Conservation (phyloP, 2,329 filamentous ascomycete species). For the Fusarium sp. region DNA sequence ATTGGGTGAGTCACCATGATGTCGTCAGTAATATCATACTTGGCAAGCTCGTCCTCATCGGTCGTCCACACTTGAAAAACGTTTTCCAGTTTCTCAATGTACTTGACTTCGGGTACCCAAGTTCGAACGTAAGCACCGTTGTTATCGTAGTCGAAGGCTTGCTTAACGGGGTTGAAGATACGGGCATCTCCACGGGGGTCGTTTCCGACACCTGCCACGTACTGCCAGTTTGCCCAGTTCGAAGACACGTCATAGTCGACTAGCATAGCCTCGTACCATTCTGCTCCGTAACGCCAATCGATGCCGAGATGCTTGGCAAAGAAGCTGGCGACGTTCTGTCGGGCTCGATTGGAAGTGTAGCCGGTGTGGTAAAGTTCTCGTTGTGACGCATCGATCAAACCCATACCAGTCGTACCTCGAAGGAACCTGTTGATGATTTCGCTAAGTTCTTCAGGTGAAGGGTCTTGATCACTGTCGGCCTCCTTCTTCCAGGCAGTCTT, state of each 20-base stretch:
- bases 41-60: slow-evolving; percentile 67
- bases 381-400: slow-evolving; percentile 82
- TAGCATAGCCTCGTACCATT: slow-evolving; percentile 83
- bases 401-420: slow-evolving; percentile 78
- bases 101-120: slow-evolving; percentile 77
- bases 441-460: slow-evolving; percentile 59
- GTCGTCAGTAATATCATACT: slow-evolving; percentile 67
- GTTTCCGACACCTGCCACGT: slow-evolving; percentile 83
- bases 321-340: slow-evolving; percentile 83
- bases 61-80: slow-evolving; percentile 80
- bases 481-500: slow-evolving; percentile 57
- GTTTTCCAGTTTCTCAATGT: slow-evolving; percentile 66
- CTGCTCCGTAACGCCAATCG: slow-evolving; percentile 84
- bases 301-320: slow-evolving; percentile 79
- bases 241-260: slow-evolving; percentile 81
- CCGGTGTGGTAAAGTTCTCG: slow-evolving; percentile 81
- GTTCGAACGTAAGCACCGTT: slow-evolving; percentile 76
- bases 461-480: slow-evolving; percentile 54
- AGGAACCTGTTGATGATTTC: slow-evolving; percentile 70
- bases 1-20: slow-evolving; percentile 77
- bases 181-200: slow-evolving; percentile 78
- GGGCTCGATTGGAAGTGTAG: slow-evolving; percentile 81
- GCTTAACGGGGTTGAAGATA: slow-evolving; percentile 87
- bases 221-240: slow-evolving; percentile 90
- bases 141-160: slow-evolving; percentile 81